A percentile compares a stretch with the other conserved stretches of the same genome.
These are phyloP conservation scores for Bothriochloa decipiens DNA, from an alignment of 176 grass and related monocot species.

Conservation along the genomic window DNA sequence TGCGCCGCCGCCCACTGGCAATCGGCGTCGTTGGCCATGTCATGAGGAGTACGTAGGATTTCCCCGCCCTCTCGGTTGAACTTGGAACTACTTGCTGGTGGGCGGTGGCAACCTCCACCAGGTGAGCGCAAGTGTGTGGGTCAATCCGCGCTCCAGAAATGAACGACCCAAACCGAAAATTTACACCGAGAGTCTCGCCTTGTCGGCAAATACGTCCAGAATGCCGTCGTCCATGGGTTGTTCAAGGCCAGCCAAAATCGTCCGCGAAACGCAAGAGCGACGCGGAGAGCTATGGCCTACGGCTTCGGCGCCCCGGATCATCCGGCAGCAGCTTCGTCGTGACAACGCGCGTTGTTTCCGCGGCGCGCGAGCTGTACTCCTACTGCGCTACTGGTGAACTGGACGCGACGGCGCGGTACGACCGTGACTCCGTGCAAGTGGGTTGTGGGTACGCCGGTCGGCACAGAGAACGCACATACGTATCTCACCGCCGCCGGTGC, in stretches of 20 bases:
- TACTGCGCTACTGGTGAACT: background rate
- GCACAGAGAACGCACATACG: background rate
- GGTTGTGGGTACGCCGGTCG: background rate
- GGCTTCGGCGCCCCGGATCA: background rate
- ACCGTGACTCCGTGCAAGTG: background rate
- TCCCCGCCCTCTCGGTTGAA: background rate
- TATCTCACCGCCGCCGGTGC: background rate
- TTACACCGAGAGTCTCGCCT: background rate
- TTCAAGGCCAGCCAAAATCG: background rate
- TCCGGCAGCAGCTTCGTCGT: background rate
- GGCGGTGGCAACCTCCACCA: background rate
- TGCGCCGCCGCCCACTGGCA: background rate
- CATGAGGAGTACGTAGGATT: background rate
- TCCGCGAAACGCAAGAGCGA: background rate
- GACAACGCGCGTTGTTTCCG: background rate
- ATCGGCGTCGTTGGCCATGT: background rate
- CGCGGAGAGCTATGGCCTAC: slow-evolving; percentile 6
- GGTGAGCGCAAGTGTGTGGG: too few relatives aligned
- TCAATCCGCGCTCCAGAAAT: background rate
- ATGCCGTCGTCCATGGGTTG: background rate
- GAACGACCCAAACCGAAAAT: background rate
- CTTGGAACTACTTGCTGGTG: background rate
- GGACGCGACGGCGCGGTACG: too few relatives aligned
- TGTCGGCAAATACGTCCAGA: slow-evolving; percentile 15
- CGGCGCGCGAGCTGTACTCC: background rate